These are phyloP conservation scores for Fagus sylvatica DNA, from an alignment of 306 rosid species.

Conservation along the genomic window DNA sequence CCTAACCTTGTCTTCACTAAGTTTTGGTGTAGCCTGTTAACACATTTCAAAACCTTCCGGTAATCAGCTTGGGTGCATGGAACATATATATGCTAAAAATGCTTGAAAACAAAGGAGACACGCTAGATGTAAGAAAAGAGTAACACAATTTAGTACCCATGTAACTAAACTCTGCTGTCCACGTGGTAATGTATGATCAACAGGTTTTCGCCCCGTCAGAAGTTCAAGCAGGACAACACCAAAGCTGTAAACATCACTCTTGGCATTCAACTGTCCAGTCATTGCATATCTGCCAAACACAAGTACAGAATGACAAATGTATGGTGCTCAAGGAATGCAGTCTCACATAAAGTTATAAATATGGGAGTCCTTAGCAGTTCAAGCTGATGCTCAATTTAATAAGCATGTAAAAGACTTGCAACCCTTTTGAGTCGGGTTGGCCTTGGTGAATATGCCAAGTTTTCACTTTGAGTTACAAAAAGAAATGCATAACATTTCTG, in stretches of 20 bases:
- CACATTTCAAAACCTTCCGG: slow-evolving; percentile 25
- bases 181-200: slow-evolving; percentile 89
- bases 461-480: slow-evolving; percentile 11
- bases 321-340: slow-evolving; percentile 11
- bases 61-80: slow-evolving; percentile 33
- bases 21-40: slow-evolving; percentile 86
- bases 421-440: slow-evolving; percentile 1
- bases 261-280: slow-evolving; percentile 93
- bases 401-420: slow-evolving; percentile 10
- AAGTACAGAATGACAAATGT: slow-evolving; percentile 17
- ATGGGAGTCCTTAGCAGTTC: slow-evolving; percentile 9
- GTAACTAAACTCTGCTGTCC: slow-evolving; percentile 94
- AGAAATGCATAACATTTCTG: not conserved
- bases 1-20: slow-evolving; percentile 87
- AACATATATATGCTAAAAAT: not conserved
- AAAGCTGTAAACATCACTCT: slow-evolving; percentile 87
- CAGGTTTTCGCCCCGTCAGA: slow-evolving; percentile 92
- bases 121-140: not conserved
- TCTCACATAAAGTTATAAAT: slow-evolving; percentile 12
- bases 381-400: slow-evolving; percentile 6
- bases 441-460: not conserved
- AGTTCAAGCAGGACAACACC: slow-evolving; percentile 94
- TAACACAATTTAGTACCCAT: slow-evolving; percentile 61
- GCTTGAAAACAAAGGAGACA: not conserved
- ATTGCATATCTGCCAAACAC: slow-evolving; percentile 71